Evolutionary conservation across 306 rosid genomes (phyloP).

Genomic region (Quercus parvula): DNA sequence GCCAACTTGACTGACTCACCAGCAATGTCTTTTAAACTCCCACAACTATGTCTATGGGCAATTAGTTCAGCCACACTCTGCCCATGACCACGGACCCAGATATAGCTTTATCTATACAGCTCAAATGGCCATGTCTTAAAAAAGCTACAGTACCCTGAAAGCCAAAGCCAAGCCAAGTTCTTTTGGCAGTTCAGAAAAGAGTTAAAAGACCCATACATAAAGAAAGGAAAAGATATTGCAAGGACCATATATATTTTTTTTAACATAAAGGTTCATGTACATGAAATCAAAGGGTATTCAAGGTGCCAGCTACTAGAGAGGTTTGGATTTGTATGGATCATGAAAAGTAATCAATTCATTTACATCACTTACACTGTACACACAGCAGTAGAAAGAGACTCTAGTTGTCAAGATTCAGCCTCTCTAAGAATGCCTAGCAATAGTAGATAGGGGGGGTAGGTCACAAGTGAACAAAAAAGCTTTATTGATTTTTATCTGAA

Average conservation of each 20-base stretch:
- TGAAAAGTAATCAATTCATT: not conserved
- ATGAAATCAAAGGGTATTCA: not conserved
- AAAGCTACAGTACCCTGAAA: not conserved
- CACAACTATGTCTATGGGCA: not conserved
- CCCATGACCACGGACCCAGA: not conserved
- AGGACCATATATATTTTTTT: not conserved
- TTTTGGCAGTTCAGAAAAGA: not conserved
- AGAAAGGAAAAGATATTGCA: not conserved
- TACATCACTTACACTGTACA: not conserved
- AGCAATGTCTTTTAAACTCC: not conserved
- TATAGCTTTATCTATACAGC: not conserved
- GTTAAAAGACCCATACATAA: not conserved
- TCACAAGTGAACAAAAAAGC: not conserved
- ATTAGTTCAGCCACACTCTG: not conserved
- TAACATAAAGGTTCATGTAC: not conserved
- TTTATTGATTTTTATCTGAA: not conserved
- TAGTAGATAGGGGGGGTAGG: not conserved
- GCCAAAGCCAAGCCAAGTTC: not conserved
- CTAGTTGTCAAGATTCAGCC: not conserved
- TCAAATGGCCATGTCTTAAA: not conserved
- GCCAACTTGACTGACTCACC: not conserved
- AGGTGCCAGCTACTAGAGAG: not conserved
- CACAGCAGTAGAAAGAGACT: not conserved
- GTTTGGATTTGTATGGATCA: not conserved
- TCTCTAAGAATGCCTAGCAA: not conserved